A percentile compares a stretch with the other conserved stretches of the same genome.
Conservation (phyloP, 2,329 filamentous ascomycete species). For the Ophioceras dolichostomum region DNA sequence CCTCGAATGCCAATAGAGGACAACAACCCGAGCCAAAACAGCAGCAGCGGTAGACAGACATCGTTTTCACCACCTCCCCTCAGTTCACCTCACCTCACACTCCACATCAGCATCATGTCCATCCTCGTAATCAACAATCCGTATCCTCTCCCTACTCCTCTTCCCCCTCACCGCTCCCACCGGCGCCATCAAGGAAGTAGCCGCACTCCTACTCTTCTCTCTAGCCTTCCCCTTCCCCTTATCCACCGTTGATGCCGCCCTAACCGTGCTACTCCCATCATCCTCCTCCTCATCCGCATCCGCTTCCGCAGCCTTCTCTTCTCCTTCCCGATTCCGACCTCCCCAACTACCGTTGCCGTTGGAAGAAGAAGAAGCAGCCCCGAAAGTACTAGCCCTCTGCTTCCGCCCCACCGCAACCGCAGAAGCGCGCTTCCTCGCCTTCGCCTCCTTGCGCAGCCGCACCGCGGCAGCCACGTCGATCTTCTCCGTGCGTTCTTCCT, state of each 20-base stretch:
- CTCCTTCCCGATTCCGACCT: too few species aligned
- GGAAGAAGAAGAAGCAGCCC: too few species aligned
- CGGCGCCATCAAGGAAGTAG: neutral
- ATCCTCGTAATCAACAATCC: slow-evolving; percentile 1
- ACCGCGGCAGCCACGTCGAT: slow-evolving; percentile 16
- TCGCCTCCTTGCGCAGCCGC: slow-evolving; percentile 18
- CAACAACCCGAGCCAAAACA: too few species aligned
- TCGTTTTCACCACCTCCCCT: too few species aligned
- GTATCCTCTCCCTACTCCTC: neutral
- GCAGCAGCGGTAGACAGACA: too few species aligned
- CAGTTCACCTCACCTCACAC: too few species aligned
- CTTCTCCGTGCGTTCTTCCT: slow-evolving; percentile 10
- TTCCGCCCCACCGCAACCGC: neutral
- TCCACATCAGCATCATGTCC: slow-evolving; percentile 6
- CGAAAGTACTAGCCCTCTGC: neutral
- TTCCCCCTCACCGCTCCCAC: neutral
- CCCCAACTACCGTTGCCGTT: too few species aligned
- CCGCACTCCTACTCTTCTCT: neutral
- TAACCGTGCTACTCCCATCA: neutral
- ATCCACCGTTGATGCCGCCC: neutral
- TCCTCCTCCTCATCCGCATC: too few species aligned
- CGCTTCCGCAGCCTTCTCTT: too few species aligned
- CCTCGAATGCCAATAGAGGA: too few species aligned
- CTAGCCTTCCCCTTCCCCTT: neutral
- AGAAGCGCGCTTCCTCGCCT: slow-evolving; percentile 13